Percentiles rank a stretch among this genome's conserved stretches.
These are phyloP conservation scores for Leccinum fuscescens DNA, from an alignment of 1,284 basidiomycete genomes.

Conservation along the genomic window DNA sequence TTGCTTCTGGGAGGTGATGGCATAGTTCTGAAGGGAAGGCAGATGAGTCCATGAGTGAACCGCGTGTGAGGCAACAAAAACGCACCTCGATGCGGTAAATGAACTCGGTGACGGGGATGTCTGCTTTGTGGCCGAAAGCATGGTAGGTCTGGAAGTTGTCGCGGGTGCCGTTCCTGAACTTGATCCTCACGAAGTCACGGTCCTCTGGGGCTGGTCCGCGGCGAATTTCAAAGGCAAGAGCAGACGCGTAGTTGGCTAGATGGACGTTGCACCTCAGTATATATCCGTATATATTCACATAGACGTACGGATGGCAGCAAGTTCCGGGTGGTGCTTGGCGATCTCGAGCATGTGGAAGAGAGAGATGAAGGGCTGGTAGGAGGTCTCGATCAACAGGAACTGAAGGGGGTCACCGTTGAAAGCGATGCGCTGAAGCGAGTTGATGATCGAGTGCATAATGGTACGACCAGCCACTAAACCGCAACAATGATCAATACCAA, in stretches of 20 bases:
- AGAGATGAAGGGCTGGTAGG: conserved; percentile 88
- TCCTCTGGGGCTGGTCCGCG: conserved; percentile 69
- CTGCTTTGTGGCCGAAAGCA: conserved; percentile 66
- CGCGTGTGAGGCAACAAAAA: conserved; percentile 35
- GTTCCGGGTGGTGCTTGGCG: conserved; percentile 52
- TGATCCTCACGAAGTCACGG: conserved; percentile 77
- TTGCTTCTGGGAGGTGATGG: conserved; percentile 65
- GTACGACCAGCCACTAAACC: conserved; percentile 74
- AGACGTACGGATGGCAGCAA: conserved; percentile 62
- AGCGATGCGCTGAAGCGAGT: conserved; percentile 69
- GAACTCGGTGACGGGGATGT: conserved; percentile 76
- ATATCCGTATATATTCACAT: neutral
- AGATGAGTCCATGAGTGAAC: conserved; percentile 6
- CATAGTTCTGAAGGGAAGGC: conserved; percentile 46
- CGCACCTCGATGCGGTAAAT: conserved; percentile 72
- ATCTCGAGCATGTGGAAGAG: conserved; percentile 78
- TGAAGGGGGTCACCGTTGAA: conserved; percentile 78
- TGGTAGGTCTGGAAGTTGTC: conserved; percentile 59
- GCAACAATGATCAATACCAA: conserved; percentile 12
- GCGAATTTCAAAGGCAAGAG: conserved; percentile 76
- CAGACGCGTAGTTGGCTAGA: conserved; percentile 75
- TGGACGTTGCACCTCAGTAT: conserved; percentile 9
- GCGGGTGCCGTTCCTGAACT: conserved; percentile 81
- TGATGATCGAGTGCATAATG: conserved; percentile 67
- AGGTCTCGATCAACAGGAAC: conserved; percentile 71